Evolutionary conservation across 768 basidiomycete genomes (phyloP).

Genomic region (Panus rudis): DNA sequence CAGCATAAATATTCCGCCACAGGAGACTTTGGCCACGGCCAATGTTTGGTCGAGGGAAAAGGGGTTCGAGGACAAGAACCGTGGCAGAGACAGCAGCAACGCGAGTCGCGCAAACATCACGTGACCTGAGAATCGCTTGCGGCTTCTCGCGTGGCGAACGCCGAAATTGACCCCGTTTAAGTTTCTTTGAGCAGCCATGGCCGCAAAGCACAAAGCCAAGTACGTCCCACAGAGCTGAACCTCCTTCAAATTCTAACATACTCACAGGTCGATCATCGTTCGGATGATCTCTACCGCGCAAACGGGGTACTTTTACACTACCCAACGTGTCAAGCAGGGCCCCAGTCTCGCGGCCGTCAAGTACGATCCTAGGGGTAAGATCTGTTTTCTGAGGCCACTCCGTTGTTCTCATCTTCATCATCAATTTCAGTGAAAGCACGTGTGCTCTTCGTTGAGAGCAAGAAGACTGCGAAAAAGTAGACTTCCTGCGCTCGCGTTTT

Average conservation of each 20-base stretch:
- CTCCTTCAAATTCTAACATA: too few species aligned
- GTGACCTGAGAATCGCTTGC: not conserved
- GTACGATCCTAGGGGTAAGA: slow-evolving; percentile 81
- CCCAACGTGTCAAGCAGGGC: slow-evolving; percentile 63
- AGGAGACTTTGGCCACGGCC: too few species aligned
- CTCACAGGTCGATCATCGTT: slow-evolving; percentile 68
- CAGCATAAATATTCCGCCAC: too few species aligned
- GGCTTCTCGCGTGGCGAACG: not conserved
- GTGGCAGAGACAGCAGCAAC: too few species aligned
- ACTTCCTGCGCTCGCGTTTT: not conserved
- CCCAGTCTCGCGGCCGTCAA: slow-evolving; percentile 87
- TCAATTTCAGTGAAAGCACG: slow-evolving; percentile 50
- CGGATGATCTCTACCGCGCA: slow-evolving; percentile 87
- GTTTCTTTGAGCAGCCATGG: slow-evolving; percentile 1
- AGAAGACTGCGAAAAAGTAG: slow-evolving; percentile 58
- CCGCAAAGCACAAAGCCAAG: slow-evolving; percentile 6
- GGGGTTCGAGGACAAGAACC: too few species aligned
- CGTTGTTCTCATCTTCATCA: not conserved
- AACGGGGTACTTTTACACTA: slow-evolving; percentile 89
- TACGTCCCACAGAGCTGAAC: not conserved
- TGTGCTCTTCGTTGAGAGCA: slow-evolving; percentile 75
- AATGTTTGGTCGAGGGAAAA: too few species aligned
- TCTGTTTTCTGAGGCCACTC: slow-evolving; percentile 2
- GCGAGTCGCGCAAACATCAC: too few species aligned
- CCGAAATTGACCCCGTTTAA: not conserved